These are phyloP conservation scores for Podospora tetraspora DNA, from an alignment of 495 filamentous ascomycete genomes.

Conservation along the genomic window DNA sequence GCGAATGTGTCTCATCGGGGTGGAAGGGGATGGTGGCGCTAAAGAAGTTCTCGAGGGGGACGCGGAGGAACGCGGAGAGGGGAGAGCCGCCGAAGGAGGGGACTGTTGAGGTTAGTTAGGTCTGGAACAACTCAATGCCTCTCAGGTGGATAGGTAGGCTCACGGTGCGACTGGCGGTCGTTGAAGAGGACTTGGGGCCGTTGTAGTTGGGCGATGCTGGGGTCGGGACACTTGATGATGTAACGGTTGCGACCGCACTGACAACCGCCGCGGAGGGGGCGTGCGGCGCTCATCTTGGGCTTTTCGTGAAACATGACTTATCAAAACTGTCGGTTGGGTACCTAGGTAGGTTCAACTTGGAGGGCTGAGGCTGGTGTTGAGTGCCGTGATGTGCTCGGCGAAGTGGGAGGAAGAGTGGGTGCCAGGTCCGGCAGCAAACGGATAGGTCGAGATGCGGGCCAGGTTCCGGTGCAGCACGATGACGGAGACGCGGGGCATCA, in stretches of 20 bases:
- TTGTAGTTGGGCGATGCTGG: conserved; percentile 31
- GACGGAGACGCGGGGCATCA: background rate
- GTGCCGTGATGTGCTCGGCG: background rate
- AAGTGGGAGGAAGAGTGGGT: background rate
- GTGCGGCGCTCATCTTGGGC: conserved; percentile 39
- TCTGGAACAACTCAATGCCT: no score
- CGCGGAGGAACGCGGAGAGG: conserved; percentile 70
- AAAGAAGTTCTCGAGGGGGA: conserved; percentile 71
- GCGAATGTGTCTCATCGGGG: conserved; percentile 66
- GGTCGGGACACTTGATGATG: conserved; percentile 58
- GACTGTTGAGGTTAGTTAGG: conserved; percentile 39
- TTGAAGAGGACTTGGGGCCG: conserved; percentile 64
- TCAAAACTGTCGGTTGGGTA: background rate
- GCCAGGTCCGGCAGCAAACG: background rate
- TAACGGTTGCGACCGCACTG: conserved; percentile 83
- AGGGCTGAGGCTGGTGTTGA: background rate
- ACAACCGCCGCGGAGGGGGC: conserved; percentile 66
- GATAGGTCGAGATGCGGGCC: background rate
- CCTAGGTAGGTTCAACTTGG: background rate
- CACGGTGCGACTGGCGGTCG: conserved; percentile 58
- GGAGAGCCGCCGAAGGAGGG: conserved; percentile 57
- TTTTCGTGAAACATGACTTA: background rate
- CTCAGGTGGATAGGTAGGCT: no score
- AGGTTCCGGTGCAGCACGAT: background rate
- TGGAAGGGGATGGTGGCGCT: conserved; percentile 66